A percentile compares a stretch with the other conserved stretches of the same genome.
Evolutionary conservation across 2,329 filamentous ascomycete species (phyloP).

Genomic region (Boeremia exigua): DNA sequence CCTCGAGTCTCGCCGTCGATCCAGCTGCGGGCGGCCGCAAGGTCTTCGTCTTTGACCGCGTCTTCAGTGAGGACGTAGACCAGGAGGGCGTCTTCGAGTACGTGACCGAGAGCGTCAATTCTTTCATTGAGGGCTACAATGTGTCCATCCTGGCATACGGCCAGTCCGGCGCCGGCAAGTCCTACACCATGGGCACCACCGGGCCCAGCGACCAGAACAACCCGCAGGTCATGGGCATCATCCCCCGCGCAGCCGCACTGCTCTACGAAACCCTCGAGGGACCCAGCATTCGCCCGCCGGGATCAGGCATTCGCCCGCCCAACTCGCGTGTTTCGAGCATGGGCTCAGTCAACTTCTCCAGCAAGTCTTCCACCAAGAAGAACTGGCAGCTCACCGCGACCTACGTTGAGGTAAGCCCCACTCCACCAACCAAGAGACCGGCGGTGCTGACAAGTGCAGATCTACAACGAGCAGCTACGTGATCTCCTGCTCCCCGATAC

Average conservation of each 20-base stretch:
- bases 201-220: constrained; percentile 79
- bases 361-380: constrained; percentile 64
- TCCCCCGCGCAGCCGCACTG: constrained; percentile 84
- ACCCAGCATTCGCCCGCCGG: constrained; percentile 63
- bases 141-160: constrained; percentile 96
- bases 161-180: constrained; percentile 96
- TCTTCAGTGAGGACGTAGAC: constrained; percentile 81
- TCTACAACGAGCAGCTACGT: constrained; percentile 95
- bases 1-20: constrained; percentile 86
- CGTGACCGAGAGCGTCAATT: constrained; percentile 83
- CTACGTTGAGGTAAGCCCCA: constrained; percentile 70
- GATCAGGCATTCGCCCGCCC: constrained; percentile 77
- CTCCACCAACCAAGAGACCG: neutral
- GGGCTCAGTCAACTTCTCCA: constrained; percentile 53
- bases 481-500: constrained; percentile 85
- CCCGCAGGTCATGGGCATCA: constrained; percentile 82
- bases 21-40: constrained; percentile 85
- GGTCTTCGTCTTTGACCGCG: constrained; percentile 94
- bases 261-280: constrained; percentile 88
- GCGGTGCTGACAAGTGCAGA: constrained; percentile 58
- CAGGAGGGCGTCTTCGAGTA: constrained; percentile 97
- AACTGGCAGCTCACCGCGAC: constrained; percentile 93
- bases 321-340: constrained; percentile 72
- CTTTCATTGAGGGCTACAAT: constrained; percentile 97
- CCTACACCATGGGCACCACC: constrained; percentile 98